Percentiles rank a stretch among this genome's conserved stretches.
Evolutionary conservation across 352 stramenopile species (phyloP).

Genomic region (Globisporangium paroecandrum): DNA sequence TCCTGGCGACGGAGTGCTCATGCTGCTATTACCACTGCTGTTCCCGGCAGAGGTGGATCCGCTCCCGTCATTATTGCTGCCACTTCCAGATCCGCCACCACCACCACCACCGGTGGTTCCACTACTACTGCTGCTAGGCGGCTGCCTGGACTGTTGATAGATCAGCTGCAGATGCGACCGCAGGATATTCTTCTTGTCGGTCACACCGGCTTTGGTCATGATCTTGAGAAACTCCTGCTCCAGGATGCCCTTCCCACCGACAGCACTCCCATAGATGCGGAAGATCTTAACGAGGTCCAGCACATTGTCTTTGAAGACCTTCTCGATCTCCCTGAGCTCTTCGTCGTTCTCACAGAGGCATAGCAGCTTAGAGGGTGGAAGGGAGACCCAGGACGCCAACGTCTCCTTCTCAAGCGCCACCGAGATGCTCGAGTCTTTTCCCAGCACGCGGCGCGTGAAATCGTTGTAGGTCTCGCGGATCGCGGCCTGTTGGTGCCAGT

Average conservation of each 20-base stretch:
- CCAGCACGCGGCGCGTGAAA: conserved; percentile 54
- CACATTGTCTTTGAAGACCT: conserved; percentile 72
- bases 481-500: conserved; percentile 46
- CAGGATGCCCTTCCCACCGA: conserved; percentile 61
- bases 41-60: neutral
- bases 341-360: conserved; percentile 56
- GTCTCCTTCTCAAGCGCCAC: conserved; percentile 69
- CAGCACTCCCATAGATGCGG: conserved; percentile 60
- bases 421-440: conserved; percentile 72
- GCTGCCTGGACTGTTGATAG: conserved; percentile 63
- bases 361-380: conserved; percentile 46
- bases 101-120: neutral
- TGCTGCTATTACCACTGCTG: neutral
- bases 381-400: conserved; percentile 50
- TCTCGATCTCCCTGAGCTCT: conserved; percentile 58
- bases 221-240: conserved; percentile 84
- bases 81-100: neutral
- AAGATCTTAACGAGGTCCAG: conserved; percentile 82
- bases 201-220: conserved; percentile 72
- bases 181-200: conserved; percentile 80
- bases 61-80: neutral
- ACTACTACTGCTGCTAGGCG: neutral
- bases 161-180: conserved; percentile 66
- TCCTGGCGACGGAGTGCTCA: neutral
- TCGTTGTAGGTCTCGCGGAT: conserved; percentile 61